These are phyloP conservation scores for Penicillium paradoxum DNA, from an alignment of 495 filamentous ascomycete genomes.

Conservation along the genomic window DNA sequence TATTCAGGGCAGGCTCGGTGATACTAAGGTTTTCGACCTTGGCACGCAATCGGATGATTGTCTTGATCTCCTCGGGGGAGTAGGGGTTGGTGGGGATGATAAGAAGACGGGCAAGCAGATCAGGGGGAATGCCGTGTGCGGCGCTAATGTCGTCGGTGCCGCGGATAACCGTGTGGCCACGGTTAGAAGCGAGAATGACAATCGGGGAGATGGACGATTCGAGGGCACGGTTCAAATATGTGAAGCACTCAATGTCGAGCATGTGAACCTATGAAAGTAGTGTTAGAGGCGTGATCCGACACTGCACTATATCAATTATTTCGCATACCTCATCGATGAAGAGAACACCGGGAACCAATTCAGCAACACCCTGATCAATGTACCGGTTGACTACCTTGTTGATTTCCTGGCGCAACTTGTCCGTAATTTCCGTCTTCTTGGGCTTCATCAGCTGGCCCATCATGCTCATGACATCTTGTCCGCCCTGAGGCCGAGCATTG, in stretches of 20 bases:
- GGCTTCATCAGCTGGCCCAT: slow-evolving; percentile 99
- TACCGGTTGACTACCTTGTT: slow-evolving; percentile 98
- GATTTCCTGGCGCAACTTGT: slow-evolving; percentile 91
- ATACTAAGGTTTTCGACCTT: slow-evolving; percentile 76
- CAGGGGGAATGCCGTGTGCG: slow-evolving; percentile 88
- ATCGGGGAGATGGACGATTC: slow-evolving; percentile 91
- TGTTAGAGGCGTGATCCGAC: background rate
- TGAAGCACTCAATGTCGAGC: slow-evolving; percentile 98
- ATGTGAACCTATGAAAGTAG: slow-evolving; percentile 78
- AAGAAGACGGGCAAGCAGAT: slow-evolving; percentile 85
- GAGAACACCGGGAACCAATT: slow-evolving; percentile 91
- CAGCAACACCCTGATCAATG: slow-evolving; percentile 96
- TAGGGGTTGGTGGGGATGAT: slow-evolving; percentile 93
- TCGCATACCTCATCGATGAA: slow-evolving; percentile 91
- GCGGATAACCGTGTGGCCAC: slow-evolving; percentile 83
- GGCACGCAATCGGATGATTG: slow-evolving; percentile 77
- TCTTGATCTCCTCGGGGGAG: slow-evolving; percentile 76
- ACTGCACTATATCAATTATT: background rate
- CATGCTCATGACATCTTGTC: slow-evolving; percentile 99
- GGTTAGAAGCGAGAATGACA: slow-evolving; percentile 95
- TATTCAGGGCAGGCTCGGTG: slow-evolving; percentile 75
- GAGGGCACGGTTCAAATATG: slow-evolving; percentile 94
- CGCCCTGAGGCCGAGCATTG: slow-evolving; percentile 89
- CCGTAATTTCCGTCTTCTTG: slow-evolving; percentile 97
- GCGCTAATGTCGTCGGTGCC: slow-evolving; percentile 78